Percentiles rank a stretch among this genome's conserved stretches.
phyloP scores from a whole-genome alignment of 1,284 basidiomycete species.

The Psilocybe mexicana region DNA sequence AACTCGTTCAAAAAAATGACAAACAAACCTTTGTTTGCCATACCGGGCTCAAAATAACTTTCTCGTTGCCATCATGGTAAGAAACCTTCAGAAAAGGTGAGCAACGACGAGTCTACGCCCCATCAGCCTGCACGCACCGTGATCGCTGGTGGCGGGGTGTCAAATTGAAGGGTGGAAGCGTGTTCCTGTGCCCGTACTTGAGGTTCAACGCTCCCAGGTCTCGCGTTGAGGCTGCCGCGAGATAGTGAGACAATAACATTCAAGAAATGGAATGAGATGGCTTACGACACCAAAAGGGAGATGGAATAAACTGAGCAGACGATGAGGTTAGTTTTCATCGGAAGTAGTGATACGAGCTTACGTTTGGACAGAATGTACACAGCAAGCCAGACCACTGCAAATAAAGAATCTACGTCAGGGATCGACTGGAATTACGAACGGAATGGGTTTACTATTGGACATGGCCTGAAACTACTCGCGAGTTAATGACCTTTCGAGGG shows the following conservation, averaged over 20 bases:
- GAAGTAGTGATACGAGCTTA: not conserved
- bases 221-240: not conserved
- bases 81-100: not conserved
- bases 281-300: constrained; percentile 13
- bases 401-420: not conserved
- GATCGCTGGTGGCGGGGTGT: not conserved
- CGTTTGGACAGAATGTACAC: constrained; percentile 14
- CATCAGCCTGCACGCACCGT: not conserved
- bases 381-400: constrained; percentile 14
- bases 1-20: not conserved
- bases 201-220: not conserved
- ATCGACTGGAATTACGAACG: no score
- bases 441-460: constrained; percentile 10
- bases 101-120: not conserved
- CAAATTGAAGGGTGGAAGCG: not conserved
- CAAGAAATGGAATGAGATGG: no score
- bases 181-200: not conserved
- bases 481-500: not conserved
- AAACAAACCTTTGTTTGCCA: not conserved
- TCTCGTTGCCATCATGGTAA: not conserved
- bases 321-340: no score
- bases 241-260: no score
- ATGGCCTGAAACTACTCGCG: constrained; percentile 14
- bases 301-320: constrained; percentile 11
- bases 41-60: not conserved